Evolutionary conservation across 2,329 filamentous ascomycete species (phyloP).

Genomic region (Coleophoma eucalyptorum): DNA sequence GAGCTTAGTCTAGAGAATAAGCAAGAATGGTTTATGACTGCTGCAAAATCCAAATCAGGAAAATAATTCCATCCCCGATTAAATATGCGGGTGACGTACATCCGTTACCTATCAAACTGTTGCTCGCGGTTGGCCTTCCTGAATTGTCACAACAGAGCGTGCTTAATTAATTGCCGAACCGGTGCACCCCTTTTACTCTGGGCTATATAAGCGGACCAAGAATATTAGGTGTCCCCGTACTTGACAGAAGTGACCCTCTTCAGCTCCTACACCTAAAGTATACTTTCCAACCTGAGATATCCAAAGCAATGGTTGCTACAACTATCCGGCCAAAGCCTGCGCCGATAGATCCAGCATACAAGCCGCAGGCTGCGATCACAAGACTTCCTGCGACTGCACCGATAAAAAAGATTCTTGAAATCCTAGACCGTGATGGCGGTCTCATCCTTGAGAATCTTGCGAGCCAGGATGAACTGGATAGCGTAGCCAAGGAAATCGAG

Average conservation of each 20-base stretch:
- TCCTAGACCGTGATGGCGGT: slow-evolving; percentile 29
- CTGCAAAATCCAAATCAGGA: neutral
- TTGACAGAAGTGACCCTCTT: neutral
- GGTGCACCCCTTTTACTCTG: neutral
- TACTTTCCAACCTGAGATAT: neutral
- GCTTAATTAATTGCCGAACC: neutral
- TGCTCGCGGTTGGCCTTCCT: neutral
- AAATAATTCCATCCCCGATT: neutral
- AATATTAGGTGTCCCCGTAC: neutral
- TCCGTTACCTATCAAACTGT: neutral
- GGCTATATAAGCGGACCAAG: neutral
- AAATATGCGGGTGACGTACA: neutral
- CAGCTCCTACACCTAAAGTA: neutral
- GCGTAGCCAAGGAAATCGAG: slow-evolving; percentile 20
- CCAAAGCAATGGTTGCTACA: neutral
- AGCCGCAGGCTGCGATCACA: slow-evolving; percentile 13
- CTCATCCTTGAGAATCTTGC: slow-evolving; percentile 27
- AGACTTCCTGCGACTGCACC: slow-evolving; percentile 20
- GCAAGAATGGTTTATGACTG: neutral
- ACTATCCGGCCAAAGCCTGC: neutral
- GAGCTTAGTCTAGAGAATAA: neutral
- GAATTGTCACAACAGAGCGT: neutral
- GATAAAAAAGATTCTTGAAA: slow-evolving; percentile 23
- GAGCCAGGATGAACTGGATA: slow-evolving; percentile 15
- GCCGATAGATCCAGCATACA: slow-evolving; percentile 9